Conservation (phyloP, 306 rosid genomes). For the Herpetospermum pedunculosum region DNA sequence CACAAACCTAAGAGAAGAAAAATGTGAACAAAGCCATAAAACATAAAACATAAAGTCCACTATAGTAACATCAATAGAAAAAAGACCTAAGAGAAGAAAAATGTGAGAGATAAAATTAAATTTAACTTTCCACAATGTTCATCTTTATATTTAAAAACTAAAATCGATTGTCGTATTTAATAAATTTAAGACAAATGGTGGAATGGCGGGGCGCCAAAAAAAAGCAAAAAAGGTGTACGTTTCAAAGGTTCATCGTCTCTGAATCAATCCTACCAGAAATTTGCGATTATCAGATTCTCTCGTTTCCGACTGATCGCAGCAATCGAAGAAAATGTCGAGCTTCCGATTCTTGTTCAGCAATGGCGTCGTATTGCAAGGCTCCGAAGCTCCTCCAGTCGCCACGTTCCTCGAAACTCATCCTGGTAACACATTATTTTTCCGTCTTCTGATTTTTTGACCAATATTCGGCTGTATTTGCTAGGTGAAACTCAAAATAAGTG, state of each 20-base stretch:
- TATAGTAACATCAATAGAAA: no score
- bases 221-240: neutral
- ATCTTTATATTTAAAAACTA: no score
- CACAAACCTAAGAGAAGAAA: no score
- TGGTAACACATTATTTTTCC: slow-evolving; percentile 18
- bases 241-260: neutral
- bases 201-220: neutral
- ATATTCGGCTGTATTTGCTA: neutral
- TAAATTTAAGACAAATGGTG: neutral
- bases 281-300: neutral
- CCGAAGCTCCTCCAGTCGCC: slow-evolving; percentile 43
- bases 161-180: no score
- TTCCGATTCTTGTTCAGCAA: slow-evolving; percentile 28
- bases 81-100: no score
- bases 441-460: neutral
- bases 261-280: neutral
- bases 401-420: slow-evolving; percentile 56
- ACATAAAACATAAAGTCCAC: no score
- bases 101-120: no score
- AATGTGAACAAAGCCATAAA: no score
- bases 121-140: no score
- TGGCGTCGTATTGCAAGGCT: slow-evolving; percentile 35
- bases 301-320: neutral
- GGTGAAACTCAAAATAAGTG: neutral
- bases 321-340: neutral